Conservation (phyloP, 192 early-diverging fungal genomes). For the Dissophora ornata region DNA sequence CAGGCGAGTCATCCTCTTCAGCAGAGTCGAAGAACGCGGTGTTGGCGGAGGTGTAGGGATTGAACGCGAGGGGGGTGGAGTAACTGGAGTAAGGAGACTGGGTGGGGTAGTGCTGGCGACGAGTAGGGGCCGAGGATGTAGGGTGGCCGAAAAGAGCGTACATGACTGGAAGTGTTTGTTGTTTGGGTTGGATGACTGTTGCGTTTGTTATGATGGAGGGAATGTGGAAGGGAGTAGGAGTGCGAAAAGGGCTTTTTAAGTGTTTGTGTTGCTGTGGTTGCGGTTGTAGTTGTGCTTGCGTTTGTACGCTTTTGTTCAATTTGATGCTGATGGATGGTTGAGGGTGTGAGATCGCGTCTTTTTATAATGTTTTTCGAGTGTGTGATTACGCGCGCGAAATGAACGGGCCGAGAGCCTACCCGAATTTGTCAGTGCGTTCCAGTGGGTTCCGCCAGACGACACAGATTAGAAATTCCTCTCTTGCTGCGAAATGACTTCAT, state of each 20-base stretch:
- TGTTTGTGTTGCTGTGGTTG: too few species aligned
- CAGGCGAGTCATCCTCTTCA: conserved; percentile 14
- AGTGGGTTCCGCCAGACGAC: neutral
- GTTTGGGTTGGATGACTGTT: neutral
- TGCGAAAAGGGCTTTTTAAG: too few species aligned
- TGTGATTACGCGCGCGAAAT: too few species aligned
- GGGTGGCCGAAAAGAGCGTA: conserved; percentile 18
- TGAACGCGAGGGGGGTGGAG: neutral
- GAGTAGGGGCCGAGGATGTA: neutral
- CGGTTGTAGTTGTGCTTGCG: too few species aligned
- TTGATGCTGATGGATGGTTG: too few species aligned
- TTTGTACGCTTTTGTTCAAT: too few species aligned
- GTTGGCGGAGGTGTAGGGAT: neutral
- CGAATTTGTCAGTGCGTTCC: conserved; percentile 10
- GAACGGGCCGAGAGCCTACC: neutral
- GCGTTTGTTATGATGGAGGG: neutral
- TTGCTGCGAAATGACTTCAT: neutral
- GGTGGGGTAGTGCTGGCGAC: neutral
- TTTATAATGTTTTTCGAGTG: too few species aligned
- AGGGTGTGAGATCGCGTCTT: too few species aligned
- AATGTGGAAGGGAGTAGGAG: neutral
- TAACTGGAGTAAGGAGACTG: neutral
- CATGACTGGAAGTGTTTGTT: neutral
- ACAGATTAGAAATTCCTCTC: too few species aligned
- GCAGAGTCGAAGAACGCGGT: neutral